Evolutionary conservation across 371 early-diverging fungal species (phyloP).

Genomic region (Cokeromyces recurvatus): DNA sequence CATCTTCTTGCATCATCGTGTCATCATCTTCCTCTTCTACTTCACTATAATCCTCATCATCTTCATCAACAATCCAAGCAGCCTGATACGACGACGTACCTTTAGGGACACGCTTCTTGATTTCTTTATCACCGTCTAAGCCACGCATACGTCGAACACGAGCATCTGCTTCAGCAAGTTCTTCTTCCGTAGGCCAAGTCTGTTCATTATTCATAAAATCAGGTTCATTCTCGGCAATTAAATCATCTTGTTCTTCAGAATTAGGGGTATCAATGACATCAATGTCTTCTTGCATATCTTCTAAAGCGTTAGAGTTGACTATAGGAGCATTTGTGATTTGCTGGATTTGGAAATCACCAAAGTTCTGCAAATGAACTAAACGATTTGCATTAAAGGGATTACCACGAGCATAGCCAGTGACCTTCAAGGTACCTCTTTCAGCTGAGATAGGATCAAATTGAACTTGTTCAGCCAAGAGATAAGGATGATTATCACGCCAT

Average conservation of each 20-base stretch:
- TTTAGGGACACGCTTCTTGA: slow-evolving; percentile 79
- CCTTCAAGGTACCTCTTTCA: slow-evolving; percentile 62
- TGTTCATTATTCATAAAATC: slow-evolving; percentile 90
- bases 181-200: slow-evolving; percentile 98
- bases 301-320: neutral
- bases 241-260: slow-evolving; percentile 67
- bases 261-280: slow-evolving; percentile 59
- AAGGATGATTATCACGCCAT: slow-evolving; percentile 90
- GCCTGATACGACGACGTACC: slow-evolving; percentile 96
- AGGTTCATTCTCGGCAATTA: slow-evolving; percentile 78
- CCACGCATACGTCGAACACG: slow-evolving; percentile 39
- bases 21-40: slow-evolving; percentile 63
- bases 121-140: slow-evolving; percentile 10
- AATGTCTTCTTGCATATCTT: slow-evolving; percentile 48
- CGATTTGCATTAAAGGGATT: slow-evolving; percentile 82
- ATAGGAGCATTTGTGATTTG: slow-evolving; percentile 39
- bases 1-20: slow-evolving; percentile 28
- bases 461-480: slow-evolving; percentile 77
- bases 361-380: slow-evolving; percentile 84
- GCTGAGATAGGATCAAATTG: slow-evolving; percentile 50
- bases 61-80: slow-evolving; percentile 91
- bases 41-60: slow-evolving; percentile 55
- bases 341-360: slow-evolving; percentile 89
- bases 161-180: slow-evolving; percentile 76
- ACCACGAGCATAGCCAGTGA: slow-evolving; percentile 84